Base-by-base conservation (phyloP, 1,139 yeast genomes). In the Saccharomyces hybrid region DNA sequence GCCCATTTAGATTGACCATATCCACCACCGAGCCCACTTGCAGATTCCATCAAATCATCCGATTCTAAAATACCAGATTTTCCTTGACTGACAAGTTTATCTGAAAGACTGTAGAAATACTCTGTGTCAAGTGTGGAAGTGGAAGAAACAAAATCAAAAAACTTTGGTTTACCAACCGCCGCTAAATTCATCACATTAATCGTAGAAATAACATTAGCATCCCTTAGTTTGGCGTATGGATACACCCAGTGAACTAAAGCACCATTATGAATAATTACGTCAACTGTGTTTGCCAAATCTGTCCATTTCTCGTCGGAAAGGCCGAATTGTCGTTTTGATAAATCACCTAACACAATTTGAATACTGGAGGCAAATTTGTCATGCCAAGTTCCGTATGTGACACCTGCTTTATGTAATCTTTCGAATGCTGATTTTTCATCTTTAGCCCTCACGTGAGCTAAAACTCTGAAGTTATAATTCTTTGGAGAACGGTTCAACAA, bases 241-340 rank as follows among this genome's bases (percentile, higher is more conserved):
- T 88, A 93, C 2, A 91, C 97, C 99, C 99, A 95, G 72, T 95
- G 99, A 47, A 95, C 99, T 59, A 91, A 78, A 3, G 99, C 99
- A 74, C 98, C 99, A 66, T 95, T 95, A 72, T 95, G 99, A 58
- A 95, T 81, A 52, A 95, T 83, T 4, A 86, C 85, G 70, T 95
- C 99, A 56, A 91, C 76, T 1, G 76, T 72, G 13, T 79, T 72
- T 4, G 83, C 73, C 58, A 95, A 77, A 5, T 67, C 52, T 2
- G 62, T 53, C 96, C 96, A 93, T 46, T 75, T 74, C 1, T 64
- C 66, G 29, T 78, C 77, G n/a, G 72, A 65, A 56, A 88, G 70
- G 0, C 97, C 99, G 68, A 93, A 86, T 50, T 86, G 78, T 32
- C 79, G 75, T 61, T 79, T 73, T 11, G 93, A 80, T 62, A 95